Conservation (phyloP, 2,329 filamentous ascomycete genomes). For the Diaporthe sp. region DNA sequence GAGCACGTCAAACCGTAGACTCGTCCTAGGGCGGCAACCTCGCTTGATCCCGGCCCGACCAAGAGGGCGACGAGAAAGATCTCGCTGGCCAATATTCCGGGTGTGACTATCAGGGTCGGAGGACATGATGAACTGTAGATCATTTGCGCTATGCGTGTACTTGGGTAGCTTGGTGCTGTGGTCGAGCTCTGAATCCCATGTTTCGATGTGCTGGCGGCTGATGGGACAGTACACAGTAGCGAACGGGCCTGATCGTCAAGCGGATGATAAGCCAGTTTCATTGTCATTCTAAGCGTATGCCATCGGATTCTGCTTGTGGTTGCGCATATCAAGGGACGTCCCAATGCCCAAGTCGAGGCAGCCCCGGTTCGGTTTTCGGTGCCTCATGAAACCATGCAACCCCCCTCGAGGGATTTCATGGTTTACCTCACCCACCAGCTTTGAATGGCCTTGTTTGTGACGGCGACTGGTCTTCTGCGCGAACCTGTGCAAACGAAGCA, state of each 20-base stretch:
- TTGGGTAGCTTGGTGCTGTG: neutral
- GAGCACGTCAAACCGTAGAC: slow-evolving; percentile 49
- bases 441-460: neutral
- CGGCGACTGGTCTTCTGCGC: too few relatives aligned
- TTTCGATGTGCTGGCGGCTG: neutral
- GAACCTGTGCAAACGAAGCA: neutral
- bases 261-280: neutral
- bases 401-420: too few relatives aligned
- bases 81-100: slow-evolving; percentile 36
- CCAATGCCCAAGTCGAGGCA: too few relatives aligned
- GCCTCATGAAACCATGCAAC: neutral
- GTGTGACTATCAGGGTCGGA: slow-evolving; percentile 39
- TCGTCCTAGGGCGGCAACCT: slow-evolving; percentile 41
- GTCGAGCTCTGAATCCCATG: too few relatives aligned
- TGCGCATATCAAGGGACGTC: neutral
- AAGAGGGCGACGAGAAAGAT: slow-evolving; percentile 39
- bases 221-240: neutral
- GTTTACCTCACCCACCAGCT: too few relatives aligned
- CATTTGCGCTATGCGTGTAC: too few relatives aligned
- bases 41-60: slow-evolving; percentile 39
- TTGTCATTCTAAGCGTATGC: neutral
- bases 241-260: neutral
- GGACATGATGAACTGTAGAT: slow-evolving; percentile 37
- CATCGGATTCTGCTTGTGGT: too few relatives aligned
- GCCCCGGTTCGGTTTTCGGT: neutral